A percentile compares a stretch with the other conserved stretches of the same genome.
These are phyloP conservation scores for Teratosphaeria epicoccoides DNA, from an alignment of 2,329 filamentous ascomycete genomes.

Conservation along the genomic window DNA sequence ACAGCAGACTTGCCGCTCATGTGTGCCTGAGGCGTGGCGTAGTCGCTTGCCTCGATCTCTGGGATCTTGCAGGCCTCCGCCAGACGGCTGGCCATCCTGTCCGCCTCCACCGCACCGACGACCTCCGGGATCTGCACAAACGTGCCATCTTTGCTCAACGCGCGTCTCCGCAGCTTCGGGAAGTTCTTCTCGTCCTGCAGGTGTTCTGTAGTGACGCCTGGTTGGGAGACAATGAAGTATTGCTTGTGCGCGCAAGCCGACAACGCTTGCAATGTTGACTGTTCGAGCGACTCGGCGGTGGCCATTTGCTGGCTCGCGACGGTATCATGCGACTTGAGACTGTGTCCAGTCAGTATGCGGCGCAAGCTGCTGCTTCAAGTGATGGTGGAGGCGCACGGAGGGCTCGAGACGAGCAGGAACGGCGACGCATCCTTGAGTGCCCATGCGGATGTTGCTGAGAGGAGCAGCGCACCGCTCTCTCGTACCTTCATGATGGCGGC, in stretches of 20 bases:
- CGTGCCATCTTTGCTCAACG: background rate
- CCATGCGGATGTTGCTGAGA: conserved; percentile 33
- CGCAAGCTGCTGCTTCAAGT: conserved; percentile 9
- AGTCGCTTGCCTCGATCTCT: conserved; percentile 4
- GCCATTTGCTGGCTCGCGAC: conserved; percentile 19
- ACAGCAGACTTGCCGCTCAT: background rate
- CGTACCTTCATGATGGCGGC: conserved; percentile 14
- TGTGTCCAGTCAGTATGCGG: conserved; percentile 12
- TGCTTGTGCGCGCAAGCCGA: conserved; percentile 33
- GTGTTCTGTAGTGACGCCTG: conserved; percentile 60
- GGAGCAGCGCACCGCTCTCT: conserved; percentile 14
- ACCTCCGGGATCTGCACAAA: conserved; percentile 43
- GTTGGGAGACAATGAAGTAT: conserved; percentile 71
- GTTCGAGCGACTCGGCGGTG: conserved; percentile 16
- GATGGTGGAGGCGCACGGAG: conserved; percentile 46
- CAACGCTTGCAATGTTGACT: conserved; percentile 30
- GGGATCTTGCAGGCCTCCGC: conserved; percentile 32
- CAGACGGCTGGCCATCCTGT: conserved; percentile 33
- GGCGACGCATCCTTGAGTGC: conserved; percentile 83
- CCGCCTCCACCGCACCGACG: conserved; percentile 37
- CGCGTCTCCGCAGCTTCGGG: conserved; percentile 39
- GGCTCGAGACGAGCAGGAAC: conserved; percentile 77
- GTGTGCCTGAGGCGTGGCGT: background rate
- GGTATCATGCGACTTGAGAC: conserved; percentile 5
- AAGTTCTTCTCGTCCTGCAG: conserved; percentile 29